Conservation (phyloP, 495 filamentous ascomycete genomes). For the Aspergillus haitiensis region DNA sequence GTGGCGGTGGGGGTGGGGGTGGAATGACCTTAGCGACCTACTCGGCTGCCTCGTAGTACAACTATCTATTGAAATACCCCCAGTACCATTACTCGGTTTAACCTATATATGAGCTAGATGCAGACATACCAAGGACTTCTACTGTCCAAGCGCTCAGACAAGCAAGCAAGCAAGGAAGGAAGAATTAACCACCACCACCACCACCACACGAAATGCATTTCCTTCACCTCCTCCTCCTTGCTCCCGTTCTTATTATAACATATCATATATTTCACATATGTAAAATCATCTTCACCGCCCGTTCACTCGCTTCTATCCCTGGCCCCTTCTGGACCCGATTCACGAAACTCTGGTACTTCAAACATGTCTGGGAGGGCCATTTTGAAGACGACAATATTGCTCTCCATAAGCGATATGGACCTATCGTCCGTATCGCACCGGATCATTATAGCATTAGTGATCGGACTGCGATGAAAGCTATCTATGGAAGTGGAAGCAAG, state of each 20-base stretch:
- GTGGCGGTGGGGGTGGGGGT: slow-evolving; percentile 9
- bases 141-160: no score
- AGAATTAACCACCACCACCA: neutral
- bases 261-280: slow-evolving; percentile 20
- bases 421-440: slow-evolving; percentile 50
- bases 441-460: slow-evolving; percentile 53
- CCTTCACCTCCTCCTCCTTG: slow-evolving; percentile 11
- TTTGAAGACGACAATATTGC: slow-evolving; percentile 48
- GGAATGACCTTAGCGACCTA: neutral
- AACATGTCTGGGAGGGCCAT: slow-evolving; percentile 38
- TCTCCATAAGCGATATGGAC: slow-evolving; percentile 44
- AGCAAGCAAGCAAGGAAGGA: neutral
- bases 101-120: no score
- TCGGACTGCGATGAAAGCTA: slow-evolving; percentile 39
- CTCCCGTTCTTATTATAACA: slow-evolving; percentile 14
- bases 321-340: slow-evolving; percentile 56
- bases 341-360: slow-evolving; percentile 57
- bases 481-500: slow-evolving; percentile 46
- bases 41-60: neutral
- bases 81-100: no score
- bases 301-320: slow-evolving; percentile 45
- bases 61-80: neutral
- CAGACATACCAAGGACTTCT: no score
- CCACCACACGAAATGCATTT: slow-evolving; percentile 19
- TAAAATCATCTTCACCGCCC: slow-evolving; percentile 24